phyloP scores from a whole-genome alignment of 1,139 yeast species.

The Tardiomyces blankii region DNA sequence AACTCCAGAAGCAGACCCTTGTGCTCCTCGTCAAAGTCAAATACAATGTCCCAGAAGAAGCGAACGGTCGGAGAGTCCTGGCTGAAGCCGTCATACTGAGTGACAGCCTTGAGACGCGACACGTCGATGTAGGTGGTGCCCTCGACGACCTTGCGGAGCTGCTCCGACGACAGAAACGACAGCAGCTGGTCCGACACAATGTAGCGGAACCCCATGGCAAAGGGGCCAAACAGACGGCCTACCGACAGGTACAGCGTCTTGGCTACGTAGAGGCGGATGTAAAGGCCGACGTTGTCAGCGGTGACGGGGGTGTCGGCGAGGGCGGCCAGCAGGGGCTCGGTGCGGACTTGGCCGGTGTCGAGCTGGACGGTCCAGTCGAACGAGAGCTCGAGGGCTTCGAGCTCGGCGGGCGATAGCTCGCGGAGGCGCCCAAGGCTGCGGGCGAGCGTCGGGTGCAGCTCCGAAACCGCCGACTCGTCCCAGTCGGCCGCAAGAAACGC shows the following conservation, averaged over 20 bases:
- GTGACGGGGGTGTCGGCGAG: constrained; percentile 2
- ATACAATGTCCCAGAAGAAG: constrained; percentile 14
- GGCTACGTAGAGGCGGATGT: constrained; percentile 2
- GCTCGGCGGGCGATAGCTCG: not conserved
- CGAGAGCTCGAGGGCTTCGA: constrained; percentile 5
- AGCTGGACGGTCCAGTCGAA: constrained; percentile 6
- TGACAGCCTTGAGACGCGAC: constrained; percentile 5
- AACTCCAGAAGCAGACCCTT: constrained; percentile 16
- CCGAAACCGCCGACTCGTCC: constrained; percentile 6
- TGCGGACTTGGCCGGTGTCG: not conserved
- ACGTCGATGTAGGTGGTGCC: constrained; percentile 12
- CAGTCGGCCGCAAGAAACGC: not conserved
- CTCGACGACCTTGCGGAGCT: constrained; percentile 15
- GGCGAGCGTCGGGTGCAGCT: constrained; percentile 6
- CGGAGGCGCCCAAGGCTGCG: constrained; percentile 2
- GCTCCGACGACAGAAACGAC: constrained; percentile 6
- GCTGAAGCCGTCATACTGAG: constrained; percentile 13
- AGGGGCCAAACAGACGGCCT: constrained; percentile 5
- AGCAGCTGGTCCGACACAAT: constrained; percentile 8
- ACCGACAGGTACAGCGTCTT: constrained; percentile 7
- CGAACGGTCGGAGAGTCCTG: constrained; percentile 10
- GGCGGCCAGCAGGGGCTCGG: not conserved
- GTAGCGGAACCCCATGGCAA: constrained; percentile 11
- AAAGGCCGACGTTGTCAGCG: constrained; percentile 9
- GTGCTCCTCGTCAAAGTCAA: constrained; percentile 10